phyloP scores from a whole-genome alignment of 768 basidiomycete genomes.

The Leucosporidium scottii region DNA sequence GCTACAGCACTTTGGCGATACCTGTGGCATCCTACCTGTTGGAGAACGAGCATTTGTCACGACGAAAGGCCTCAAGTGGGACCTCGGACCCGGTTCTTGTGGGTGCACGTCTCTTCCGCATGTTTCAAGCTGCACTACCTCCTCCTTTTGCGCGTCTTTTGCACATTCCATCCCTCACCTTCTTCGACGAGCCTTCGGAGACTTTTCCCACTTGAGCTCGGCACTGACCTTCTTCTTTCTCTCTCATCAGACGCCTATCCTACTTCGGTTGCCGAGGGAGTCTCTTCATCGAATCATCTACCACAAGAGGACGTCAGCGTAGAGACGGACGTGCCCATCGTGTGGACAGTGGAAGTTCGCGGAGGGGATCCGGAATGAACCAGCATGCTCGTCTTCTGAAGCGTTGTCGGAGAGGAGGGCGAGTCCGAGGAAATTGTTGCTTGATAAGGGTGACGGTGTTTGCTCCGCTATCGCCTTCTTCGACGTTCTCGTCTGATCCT shows the following conservation, averaged over 20 bases:
- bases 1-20: slow-evolving; percentile 65
- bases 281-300: slow-evolving; percentile 93
- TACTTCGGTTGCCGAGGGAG: slow-evolving; percentile 73
- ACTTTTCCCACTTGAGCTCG: too few relatives aligned
- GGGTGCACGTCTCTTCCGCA: background rate
- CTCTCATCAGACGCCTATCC: slow-evolving; percentile 49
- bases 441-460: too few relatives aligned
- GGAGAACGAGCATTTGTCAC: slow-evolving; percentile 69
- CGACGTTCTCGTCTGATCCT: too few relatives aligned
- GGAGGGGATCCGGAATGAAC: too few relatives aligned
- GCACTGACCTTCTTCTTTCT: background rate
- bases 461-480: too few relatives aligned
- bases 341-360: slow-evolving; percentile 76
- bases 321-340: slow-evolving; percentile 71
- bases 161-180: background rate
- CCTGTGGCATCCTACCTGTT: slow-evolving; percentile 90
- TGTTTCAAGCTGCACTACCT: background rate
- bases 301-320: slow-evolving; percentile 61
- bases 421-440: too few relatives aligned
- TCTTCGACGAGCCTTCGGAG: background rate
- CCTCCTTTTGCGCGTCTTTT: too few relatives aligned
- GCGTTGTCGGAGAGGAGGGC: too few relatives aligned
- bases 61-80: slow-evolving; percentile 81
- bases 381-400: too few relatives aligned
- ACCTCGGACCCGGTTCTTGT: slow-evolving; percentile 56